These are phyloP conservation scores for Colletotrichum australisinense DNA, from an alignment of 2,329 filamentous ascomycete genomes.

Conservation along the genomic window DNA sequence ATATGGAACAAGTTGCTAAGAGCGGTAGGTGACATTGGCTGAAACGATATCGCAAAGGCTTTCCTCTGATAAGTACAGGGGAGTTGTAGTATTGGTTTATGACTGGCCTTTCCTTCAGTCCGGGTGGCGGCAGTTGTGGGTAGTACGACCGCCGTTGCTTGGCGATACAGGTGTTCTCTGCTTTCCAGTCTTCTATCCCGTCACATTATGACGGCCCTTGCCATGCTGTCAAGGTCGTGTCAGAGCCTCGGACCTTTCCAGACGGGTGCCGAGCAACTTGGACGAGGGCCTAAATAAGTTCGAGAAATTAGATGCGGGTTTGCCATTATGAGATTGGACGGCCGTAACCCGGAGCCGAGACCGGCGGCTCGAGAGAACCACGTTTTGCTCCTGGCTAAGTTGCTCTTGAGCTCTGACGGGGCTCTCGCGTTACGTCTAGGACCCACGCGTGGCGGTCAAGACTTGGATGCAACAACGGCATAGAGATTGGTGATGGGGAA, in stretches of 20 bases:
- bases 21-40: constrained; percentile 28
- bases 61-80: constrained; percentile 22
- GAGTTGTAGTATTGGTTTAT: not conserved
- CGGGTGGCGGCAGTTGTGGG: constrained; percentile 32
- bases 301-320: constrained; percentile 29
- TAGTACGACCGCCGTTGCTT: constrained; percentile 23
- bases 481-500: constrained; percentile 13
- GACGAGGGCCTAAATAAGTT: constrained; percentile 18
- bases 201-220: constrained; percentile 14
- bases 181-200: constrained; percentile 9
- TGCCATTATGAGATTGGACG: constrained; percentile 25
- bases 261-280: constrained; percentile 9
- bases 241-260: constrained; percentile 12
- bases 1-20: constrained; percentile 8
- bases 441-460: constrained; percentile 22
- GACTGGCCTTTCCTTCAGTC: not conserved
- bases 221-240: constrained; percentile 7
- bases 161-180: constrained; percentile 11
- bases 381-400: not conserved
- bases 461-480: constrained; percentile 30
- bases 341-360: constrained; percentile 19
- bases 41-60: constrained; percentile 2
- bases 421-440: not conserved
- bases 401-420: not conserved
- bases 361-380: constrained; percentile 10